Conservation (phyloP, 1,284 basidiomycete genomes). For the Ceratobasidium papillatum region DNA sequence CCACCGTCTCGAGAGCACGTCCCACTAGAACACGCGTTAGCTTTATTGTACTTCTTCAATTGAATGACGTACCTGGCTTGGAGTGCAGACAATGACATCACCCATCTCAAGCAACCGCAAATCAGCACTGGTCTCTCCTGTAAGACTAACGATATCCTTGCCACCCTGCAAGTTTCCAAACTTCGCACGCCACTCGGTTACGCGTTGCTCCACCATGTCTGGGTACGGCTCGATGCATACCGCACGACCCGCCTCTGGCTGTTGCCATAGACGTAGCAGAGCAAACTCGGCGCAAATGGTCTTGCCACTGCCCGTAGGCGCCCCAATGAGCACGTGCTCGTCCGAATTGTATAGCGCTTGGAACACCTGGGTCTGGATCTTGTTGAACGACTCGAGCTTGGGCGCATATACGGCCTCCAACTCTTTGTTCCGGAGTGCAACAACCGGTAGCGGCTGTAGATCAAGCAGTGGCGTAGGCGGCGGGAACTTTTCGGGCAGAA, state of each 20-base stretch:
- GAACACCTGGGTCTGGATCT: conserved; percentile 99
- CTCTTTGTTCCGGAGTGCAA: conserved; percentile 90
- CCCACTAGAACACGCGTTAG: conserved; percentile 71
- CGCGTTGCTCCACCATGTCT: conserved; percentile 93
- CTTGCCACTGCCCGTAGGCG: conserved; percentile 96
- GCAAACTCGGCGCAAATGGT: conserved; percentile 98
- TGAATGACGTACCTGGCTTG: conserved; percentile 68
- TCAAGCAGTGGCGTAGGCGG: conserved; percentile 92
- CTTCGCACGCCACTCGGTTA: conserved; percentile 88
- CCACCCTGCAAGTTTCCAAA: conserved; percentile 84
- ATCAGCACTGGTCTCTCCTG: conserved; percentile 95
- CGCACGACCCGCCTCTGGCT: conserved; percentile 81
- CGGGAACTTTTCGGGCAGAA: conserved; percentile 97
- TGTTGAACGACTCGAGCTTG: conserved; percentile 89
- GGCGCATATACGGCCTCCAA: conserved; percentile 87
- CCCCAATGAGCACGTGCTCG: conserved; percentile 95
- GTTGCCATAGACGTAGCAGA: conserved; percentile 89
- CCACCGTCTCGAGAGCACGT: conserved; percentile 95
- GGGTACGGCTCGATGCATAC: conserved; percentile 97
- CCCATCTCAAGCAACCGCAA: conserved; percentile 90
- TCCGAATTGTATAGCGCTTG: conserved; percentile 96
- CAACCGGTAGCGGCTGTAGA: conserved; percentile 88
- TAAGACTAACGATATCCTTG: conserved; percentile 92
- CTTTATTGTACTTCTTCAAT: conserved; percentile 40
- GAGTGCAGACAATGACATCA: conserved; percentile 92